phyloP scores from a whole-genome alignment of 2,329 filamentous ascomycete genomes.

The Alternaria dauci region DNA sequence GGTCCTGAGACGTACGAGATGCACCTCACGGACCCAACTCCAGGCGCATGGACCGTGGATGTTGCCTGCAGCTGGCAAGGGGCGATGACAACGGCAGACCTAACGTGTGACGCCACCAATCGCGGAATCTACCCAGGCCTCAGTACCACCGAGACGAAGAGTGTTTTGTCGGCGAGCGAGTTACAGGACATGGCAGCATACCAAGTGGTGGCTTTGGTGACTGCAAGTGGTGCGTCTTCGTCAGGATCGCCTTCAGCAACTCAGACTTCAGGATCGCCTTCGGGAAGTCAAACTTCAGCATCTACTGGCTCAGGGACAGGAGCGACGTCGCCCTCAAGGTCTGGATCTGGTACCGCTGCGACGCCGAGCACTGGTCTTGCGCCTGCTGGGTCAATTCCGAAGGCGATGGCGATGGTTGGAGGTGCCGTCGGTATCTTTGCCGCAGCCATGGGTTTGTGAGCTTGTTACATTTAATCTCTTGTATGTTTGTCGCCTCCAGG shows the following conservation, averaged over 20 bases:
- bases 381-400: conserved; percentile 28
- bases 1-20: conserved; percentile 29
- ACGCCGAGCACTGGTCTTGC: conserved; percentile 26
- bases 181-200: conserved; percentile 8
- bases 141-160: neutral
- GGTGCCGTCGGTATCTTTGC: conserved; percentile 34
- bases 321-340: conserved; percentile 18
- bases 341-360: conserved; percentile 19
- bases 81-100: conserved; percentile 27
- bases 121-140: conserved; percentile 15
- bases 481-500: neutral
- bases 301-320: conserved; percentile 5
- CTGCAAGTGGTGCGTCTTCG: conserved; percentile 13
- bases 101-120: conserved; percentile 31
- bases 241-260: conserved; percentile 12
- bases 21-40: conserved; percentile 31
- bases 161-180: conserved; percentile 19
- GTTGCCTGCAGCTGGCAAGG: conserved; percentile 35
- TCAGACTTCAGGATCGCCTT: neutral
- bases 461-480: neutral
- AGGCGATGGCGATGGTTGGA: conserved; percentile 30
- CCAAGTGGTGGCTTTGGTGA: conserved; percentile 25
- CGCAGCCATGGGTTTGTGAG: conserved; percentile 36
- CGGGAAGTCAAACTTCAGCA: neutral
- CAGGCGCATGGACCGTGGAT: conserved; percentile 30